Percentiles rank a stretch among this genome's conserved stretches.
Evolutionary conservation across 768 basidiomycete species (phyloP).

Genomic region (Podaxis carcinomalis): DNA sequence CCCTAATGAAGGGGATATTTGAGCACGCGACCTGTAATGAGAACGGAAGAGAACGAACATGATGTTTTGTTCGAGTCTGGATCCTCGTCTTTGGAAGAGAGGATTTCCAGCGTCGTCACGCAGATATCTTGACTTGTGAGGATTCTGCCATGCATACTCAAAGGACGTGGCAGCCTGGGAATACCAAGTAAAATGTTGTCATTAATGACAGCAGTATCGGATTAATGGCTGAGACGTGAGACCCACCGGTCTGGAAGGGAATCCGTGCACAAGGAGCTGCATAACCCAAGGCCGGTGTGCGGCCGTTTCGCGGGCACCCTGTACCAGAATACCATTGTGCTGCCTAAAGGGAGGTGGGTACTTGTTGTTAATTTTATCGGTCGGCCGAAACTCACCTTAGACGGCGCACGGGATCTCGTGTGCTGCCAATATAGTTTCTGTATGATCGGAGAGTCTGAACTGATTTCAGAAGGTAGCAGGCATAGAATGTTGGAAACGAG

Average conservation of each 20-base stretch:
- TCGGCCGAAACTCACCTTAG: constrained; percentile 39
- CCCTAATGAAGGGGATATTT: constrained; percentile 30
- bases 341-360: constrained; percentile 40
- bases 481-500: constrained; percentile 66
- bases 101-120: constrained; percentile 37
- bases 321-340: constrained; percentile 74
- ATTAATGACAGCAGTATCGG: neutral
- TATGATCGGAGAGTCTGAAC: constrained; percentile 48
- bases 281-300: constrained; percentile 70
- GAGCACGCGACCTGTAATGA: constrained; percentile 3
- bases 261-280: constrained; percentile 84
- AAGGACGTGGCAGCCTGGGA: constrained; percentile 67
- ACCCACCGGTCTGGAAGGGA: constrained; percentile 60
- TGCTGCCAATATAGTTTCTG: constrained; percentile 74
- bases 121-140: constrained; percentile 63
- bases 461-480: constrained; percentile 79
- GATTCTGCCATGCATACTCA: constrained; percentile 88
- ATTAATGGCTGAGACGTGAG: neutral
- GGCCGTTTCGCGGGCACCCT: constrained; percentile 67
- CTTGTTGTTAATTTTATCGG: neutral
- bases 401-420: constrained; percentile 60
- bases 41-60: constrained; percentile 30
- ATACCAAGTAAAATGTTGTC: neutral
- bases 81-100: constrained; percentile 30
- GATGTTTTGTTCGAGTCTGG: constrained; percentile 40